Conservation (phyloP, 768 basidiomycete species). For the Suillus weaverae region DNA sequence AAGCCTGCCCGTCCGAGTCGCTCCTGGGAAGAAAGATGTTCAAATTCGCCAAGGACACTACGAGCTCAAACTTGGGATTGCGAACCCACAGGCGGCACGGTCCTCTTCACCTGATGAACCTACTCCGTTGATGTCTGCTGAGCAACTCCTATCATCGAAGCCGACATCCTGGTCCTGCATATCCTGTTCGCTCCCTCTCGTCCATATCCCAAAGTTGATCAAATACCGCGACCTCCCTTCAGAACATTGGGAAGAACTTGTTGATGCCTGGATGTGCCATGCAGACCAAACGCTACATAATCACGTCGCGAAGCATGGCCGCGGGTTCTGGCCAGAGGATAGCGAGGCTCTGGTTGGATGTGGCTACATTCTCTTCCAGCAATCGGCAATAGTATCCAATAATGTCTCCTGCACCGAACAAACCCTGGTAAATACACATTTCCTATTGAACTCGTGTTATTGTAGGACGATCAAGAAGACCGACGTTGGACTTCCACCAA, state of each 20-base stretch:
- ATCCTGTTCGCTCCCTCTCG: slow-evolving; percentile 74
- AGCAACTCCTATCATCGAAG: slow-evolving; percentile 52
- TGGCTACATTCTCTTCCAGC: slow-evolving; percentile 74
- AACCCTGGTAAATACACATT: slow-evolving; percentile 53
- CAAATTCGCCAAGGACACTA: slow-evolving; percentile 57
- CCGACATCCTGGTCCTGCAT: slow-evolving; percentile 76
- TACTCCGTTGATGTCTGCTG: slow-evolving; percentile 65
- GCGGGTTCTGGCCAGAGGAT: slow-evolving; percentile 77
- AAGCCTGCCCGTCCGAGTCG: slow-evolving; percentile 53
- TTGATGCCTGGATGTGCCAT: slow-evolving; percentile 99
- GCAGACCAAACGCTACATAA: slow-evolving; percentile 81
- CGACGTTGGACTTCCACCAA: slow-evolving; percentile 74
- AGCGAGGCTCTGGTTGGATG: slow-evolving; percentile 85
- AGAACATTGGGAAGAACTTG: slow-evolving; percentile 96
- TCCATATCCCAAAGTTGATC: slow-evolving; percentile 46
- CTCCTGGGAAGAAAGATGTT: slow-evolving; percentile 62
- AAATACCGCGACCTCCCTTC: slow-evolving; percentile 87
- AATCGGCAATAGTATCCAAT: neutral
- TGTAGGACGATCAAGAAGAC: slow-evolving; percentile 89
- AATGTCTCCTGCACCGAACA: slow-evolving; percentile 28
- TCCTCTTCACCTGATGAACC: slow-evolving; percentile 28
- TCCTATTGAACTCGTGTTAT: slow-evolving; percentile 9
- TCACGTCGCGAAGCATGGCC: slow-evolving; percentile 55
- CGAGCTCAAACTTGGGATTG: slow-evolving; percentile 63
- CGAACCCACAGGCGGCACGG: slow-evolving; percentile 24